Percentiles rank a stretch among this genome's conserved stretches.
These are phyloP conservation scores for Stachybotrys echinatus DNA, from an alignment of 2,329 filamentous ascomycete genomes.

Conservation along the genomic window DNA sequence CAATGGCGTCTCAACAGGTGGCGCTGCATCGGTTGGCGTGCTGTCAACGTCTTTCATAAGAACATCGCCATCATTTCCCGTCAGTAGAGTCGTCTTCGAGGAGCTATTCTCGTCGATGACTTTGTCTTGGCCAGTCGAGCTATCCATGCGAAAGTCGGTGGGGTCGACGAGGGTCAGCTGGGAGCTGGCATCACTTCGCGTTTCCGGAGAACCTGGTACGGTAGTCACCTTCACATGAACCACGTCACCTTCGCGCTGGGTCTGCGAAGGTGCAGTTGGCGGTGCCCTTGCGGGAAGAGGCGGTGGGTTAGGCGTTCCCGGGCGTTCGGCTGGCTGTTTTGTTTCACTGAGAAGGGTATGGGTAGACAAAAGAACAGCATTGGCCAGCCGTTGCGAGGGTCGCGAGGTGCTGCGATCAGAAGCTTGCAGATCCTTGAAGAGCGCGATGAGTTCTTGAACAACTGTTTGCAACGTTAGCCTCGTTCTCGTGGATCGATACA, in stretches of 20 bases:
- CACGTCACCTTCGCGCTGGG: slow-evolving; percentile 26
- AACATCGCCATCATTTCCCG: not conserved
- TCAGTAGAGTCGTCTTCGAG: not conserved
- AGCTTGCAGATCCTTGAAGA: slow-evolving; percentile 68
- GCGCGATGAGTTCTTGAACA: slow-evolving; percentile 61
- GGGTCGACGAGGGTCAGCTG: slow-evolving; percentile 12
- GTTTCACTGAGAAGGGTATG: slow-evolving; percentile 28
- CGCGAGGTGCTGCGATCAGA: slow-evolving; percentile 57
- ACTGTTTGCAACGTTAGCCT: slow-evolving; percentile 42
- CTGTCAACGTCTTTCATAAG: not conserved
- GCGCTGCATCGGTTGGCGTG: not conserved
- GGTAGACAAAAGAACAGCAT: slow-evolving; percentile 65
- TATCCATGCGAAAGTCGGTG: not conserved
- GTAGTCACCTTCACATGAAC: slow-evolving; percentile 25
- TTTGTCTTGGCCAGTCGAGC: not conserved
- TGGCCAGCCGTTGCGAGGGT: slow-evolving; percentile 72
- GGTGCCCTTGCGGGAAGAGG: slow-evolving; percentile 46
- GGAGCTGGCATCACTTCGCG: slow-evolving; percentile 43
- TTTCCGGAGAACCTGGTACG: slow-evolving; percentile 25
- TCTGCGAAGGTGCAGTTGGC: slow-evolving; percentile 25
- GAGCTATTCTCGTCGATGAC: not conserved
- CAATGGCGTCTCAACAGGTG: slow-evolving; percentile 9
- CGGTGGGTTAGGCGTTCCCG: slow-evolving; percentile 29
- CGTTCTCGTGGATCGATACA: slow-evolving; percentile 21
- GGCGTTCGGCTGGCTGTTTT: slow-evolving; percentile 19